These are phyloP conservation scores for Calvatia gigantea DNA, from an alignment of 768 basidiomycete genomes.

Conservation along the genomic window DNA sequence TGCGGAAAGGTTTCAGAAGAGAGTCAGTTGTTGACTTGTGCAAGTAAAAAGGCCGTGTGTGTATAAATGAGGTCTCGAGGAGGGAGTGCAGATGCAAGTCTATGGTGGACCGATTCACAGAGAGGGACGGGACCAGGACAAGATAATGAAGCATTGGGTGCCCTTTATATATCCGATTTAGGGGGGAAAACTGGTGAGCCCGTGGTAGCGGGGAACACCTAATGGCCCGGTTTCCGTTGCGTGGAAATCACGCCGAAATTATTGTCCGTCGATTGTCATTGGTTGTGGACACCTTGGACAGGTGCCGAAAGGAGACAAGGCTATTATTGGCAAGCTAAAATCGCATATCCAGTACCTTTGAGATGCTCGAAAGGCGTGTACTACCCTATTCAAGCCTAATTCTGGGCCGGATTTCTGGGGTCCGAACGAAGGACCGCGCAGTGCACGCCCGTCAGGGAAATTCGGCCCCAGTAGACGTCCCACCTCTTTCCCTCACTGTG, in stretches of 20 bases:
- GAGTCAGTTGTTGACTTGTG: conserved; percentile 1
- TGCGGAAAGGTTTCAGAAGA: conserved; percentile 9
- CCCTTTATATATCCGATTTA: conserved; percentile 20
- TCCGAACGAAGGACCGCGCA: background rate
- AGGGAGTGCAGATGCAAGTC: background rate
- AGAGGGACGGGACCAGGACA: background rate
- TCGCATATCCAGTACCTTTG: background rate
- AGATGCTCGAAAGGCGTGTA: background rate
- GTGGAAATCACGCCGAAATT: background rate
- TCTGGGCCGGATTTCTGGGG: background rate
- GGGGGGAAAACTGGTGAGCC: background rate
- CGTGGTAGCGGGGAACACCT: background rate
- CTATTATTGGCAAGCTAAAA: conserved; percentile 2
- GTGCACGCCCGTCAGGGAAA: background rate
- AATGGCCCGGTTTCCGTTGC: conserved; percentile 2
- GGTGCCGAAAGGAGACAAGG: background rate
- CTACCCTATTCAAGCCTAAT: background rate
- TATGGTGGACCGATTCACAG: background rate
- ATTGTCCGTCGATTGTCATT: conserved; percentile 1
- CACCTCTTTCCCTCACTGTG: too few relatives aligned
- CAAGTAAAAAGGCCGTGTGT: conserved; percentile 11
- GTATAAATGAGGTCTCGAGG: background rate
- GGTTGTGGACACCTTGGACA: background rate
- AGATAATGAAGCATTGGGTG: background rate
- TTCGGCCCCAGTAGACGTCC: background rate